phyloP scores from a whole-genome alignment of 2,329 filamentous ascomycete species.

The Penicillium sp. region DNA sequence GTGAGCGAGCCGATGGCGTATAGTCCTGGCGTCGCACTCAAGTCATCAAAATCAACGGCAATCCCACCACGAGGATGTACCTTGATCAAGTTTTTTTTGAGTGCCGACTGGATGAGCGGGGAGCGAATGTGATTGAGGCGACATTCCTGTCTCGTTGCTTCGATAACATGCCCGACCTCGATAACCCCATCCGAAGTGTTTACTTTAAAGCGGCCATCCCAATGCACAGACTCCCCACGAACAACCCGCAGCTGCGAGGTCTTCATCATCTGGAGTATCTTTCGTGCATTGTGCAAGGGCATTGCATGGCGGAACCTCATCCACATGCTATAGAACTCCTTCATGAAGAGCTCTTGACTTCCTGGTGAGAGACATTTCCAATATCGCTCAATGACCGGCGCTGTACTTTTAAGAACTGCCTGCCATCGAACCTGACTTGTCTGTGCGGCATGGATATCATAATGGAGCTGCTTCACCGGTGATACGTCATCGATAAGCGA shows the following conservation, averaged over 20 bases:
- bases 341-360: constrained; percentile 8
- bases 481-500: constrained; percentile 5
- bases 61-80: neutral
- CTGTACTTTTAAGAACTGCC: neutral
- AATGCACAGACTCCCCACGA: neutral
- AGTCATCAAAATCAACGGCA: neutral
- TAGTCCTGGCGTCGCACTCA: neutral
- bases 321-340: constrained; percentile 1
- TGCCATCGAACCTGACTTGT: constrained; percentile 6
- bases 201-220: constrained; percentile 4
- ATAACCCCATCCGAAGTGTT: neutral
- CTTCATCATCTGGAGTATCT: constrained; percentile 1
- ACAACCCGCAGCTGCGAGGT: constrained; percentile 6
- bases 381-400: constrained; percentile 9
- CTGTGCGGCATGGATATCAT: constrained; percentile 8
- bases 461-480: constrained; percentile 5
- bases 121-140: constrained; percentile 1
- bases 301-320: constrained; percentile 11
- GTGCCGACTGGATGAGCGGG: constrained; percentile 4
- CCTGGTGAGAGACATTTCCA: constrained; percentile 3
- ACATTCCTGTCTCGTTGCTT: constrained; percentile 7
- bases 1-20: constrained; percentile 7
- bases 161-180: constrained; percentile 1
- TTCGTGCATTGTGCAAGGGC: constrained; percentile 5
- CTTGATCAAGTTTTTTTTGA: constrained; percentile 1